A percentile compares a stretch with the other conserved stretches of the same genome.
Conservation (phyloP, 1,139 yeast genomes). For the Komagataea norvegica region DNA sequence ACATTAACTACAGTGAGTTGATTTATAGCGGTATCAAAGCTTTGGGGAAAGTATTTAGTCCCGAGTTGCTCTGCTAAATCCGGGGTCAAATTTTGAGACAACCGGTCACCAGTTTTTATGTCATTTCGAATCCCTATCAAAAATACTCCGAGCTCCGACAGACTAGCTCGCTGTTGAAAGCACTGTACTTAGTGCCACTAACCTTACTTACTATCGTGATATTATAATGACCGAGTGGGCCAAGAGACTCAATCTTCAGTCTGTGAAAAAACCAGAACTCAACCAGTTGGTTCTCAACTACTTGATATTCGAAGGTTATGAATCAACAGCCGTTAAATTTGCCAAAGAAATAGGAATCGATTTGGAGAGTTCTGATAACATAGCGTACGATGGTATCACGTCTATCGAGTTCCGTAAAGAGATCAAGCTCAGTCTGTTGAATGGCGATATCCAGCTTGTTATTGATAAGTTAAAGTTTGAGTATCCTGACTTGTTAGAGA, state of each 20-base stretch:
- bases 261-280: constrained; percentile 29
- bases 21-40: no score
- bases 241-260: not conserved
- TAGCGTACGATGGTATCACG: constrained; percentile 28
- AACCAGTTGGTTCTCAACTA: constrained; percentile 48
- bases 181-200: no score
- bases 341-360: constrained; percentile 39
- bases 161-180: no score
- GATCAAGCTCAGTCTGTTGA: constrained; percentile 44
- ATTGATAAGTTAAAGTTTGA: constrained; percentile 42
- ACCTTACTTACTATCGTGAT: no score
- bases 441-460: constrained; percentile 47
- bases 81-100: no score
- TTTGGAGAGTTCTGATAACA: constrained; percentile 14
- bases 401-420: constrained; percentile 45
- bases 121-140: no score
- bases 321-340: constrained; percentile 46
- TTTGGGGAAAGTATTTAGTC: no score
- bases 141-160: no score
- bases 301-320: constrained; percentile 55
- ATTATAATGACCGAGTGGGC: constrained; percentile 3
- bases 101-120: no score
- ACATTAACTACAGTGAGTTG: no score
- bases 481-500: constrained; percentile 52
- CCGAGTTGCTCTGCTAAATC: no score